Evolutionary conservation across 2,329 filamentous ascomycete species (phyloP).

Genomic region (Decorospora gaudefroyi): DNA sequence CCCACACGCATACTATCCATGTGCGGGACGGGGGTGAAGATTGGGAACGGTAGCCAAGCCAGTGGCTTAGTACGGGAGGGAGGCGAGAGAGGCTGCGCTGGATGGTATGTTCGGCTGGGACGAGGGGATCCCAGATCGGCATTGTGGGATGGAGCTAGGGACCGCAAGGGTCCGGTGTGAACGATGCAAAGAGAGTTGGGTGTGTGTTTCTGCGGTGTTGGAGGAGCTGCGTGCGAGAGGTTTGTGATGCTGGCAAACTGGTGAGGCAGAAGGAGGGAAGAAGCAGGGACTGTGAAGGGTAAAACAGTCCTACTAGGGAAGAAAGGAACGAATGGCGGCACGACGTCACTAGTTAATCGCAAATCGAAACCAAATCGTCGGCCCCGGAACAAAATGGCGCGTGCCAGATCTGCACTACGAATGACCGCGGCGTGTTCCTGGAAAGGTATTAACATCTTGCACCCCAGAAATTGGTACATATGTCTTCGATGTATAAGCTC

Average conservation of each 20-base stretch:
- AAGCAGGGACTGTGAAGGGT: slow-evolving; percentile 19
- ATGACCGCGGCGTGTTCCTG: slow-evolving; percentile 8
- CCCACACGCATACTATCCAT: slow-evolving; percentile 48
- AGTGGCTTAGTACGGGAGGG: slow-evolving; percentile 68
- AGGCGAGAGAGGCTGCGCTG: slow-evolving; percentile 50
- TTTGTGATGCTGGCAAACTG: too few relatives aligned
- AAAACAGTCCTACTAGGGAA: slow-evolving; percentile 19
- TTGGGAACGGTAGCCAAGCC: slow-evolving; percentile 57
- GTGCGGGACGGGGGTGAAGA: slow-evolving; percentile 33
- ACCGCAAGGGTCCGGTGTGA: neutral
- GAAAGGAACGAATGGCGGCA: slow-evolving; percentile 20
- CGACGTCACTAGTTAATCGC: slow-evolving; percentile 23
- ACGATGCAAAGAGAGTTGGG: too few relatives aligned
- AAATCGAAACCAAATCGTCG: slow-evolving; percentile 22
- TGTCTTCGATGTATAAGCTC: too few relatives aligned
- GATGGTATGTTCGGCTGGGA: slow-evolving; percentile 37
- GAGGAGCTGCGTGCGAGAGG: too few relatives aligned
- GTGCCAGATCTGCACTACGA: slow-evolving; percentile 4
- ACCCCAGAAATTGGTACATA: too few relatives aligned
- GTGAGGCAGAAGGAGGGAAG: slow-evolving; percentile 10
- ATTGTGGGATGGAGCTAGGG: slow-evolving; percentile 16
- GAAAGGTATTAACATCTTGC: too few relatives aligned
- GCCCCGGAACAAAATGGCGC: slow-evolving; percentile 29
- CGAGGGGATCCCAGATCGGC: slow-evolving; percentile 33
- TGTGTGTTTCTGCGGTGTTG: too few relatives aligned